Evolutionary conservation across 192 early-diverging fungal genomes (phyloP), one percentile per base, ranked within the genome.

Genomic region (Glomus cerebriforme): DNA sequence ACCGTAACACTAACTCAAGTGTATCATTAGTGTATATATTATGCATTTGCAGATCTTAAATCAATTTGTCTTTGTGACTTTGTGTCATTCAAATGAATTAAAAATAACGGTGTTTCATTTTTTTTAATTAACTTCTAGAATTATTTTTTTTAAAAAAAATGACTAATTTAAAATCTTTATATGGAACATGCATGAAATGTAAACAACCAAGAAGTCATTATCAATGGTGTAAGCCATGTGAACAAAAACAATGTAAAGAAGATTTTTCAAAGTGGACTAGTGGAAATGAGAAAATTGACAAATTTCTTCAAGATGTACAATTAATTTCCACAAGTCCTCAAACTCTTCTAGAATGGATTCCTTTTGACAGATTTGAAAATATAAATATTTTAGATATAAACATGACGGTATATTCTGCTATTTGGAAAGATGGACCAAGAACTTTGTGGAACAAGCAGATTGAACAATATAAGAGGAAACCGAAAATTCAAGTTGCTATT

Each of bases 321-420:
- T 65, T 65, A 26, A 26, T 7, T 29, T 65, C 63, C 3, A 65
- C 26, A 31, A 32, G 24, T 13, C 63, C 63, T 26, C 26, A 65
- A 15, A 65, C 26, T 17, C 26, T 65, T 65, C 17, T 65, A 26
- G 63, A 65, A 65, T 65, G 63, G 63, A 65, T 65, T 15, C 26
- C 63, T 31, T 65, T 4, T 19, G 63, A 65, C 17, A 65, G 17
- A 32, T 15, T 65, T 29, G 26, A 8, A 65, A 29, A 26, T 0
- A 65, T 65, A 65, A 65, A 65, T 17, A 13, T 17, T 2, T 12
- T 65, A 13, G 1, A 54, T 54, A 19, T 4, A 54, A 19, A 2
- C 15, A 54, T 17, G 47, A 43, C 47, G 4, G 47, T 54, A 54
- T 54, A 54, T 22, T 54, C 47, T 0, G 47, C 47, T 54, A 19